These are phyloP conservation scores for Lipomyces sp. DNA, from an alignment of 805 yeast species.

Conservation along the genomic window DNA sequence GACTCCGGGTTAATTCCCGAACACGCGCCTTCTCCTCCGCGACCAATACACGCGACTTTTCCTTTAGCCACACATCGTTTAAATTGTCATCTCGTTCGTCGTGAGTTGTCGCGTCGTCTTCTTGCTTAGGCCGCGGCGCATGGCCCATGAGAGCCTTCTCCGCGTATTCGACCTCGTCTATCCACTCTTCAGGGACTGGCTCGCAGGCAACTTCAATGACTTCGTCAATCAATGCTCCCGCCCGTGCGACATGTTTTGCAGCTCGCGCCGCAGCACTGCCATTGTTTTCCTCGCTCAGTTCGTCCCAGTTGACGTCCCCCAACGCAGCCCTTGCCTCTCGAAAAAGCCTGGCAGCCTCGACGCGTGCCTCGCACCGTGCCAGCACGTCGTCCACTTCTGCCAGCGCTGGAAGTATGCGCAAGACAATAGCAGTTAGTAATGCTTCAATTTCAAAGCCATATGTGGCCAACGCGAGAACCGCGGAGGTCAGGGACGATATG, in stretches of 20 bases:
- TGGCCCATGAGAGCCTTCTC: constrained; percentile 6
- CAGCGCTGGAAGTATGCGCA: background rate
- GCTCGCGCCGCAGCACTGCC: background rate
- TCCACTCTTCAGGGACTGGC: constrained; percentile 27
- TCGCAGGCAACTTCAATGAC: constrained; percentile 19
- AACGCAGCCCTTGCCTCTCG: background rate
- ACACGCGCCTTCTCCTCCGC: constrained; percentile 1
- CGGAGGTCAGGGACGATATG: too few species aligned
- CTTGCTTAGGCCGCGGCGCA: background rate
- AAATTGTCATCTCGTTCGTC: background rate
- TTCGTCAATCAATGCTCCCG: constrained; percentile 19
- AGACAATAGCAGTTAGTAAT: constrained; percentile 4
- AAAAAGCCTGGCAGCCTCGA: constrained; percentile 2
- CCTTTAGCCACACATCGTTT: background rate
- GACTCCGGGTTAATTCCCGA: background rate
- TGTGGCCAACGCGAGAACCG: too few species aligned
- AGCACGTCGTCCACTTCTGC: background rate
- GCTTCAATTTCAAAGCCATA: constrained; percentile 4
- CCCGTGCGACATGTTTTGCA: background rate
- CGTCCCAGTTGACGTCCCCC: background rate
- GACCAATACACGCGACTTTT: background rate
- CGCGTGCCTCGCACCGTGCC: background rate
- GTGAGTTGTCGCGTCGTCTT: background rate
- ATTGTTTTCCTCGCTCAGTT: background rate
- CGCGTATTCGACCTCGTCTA: constrained; percentile 18